Percentiles rank a stretch among this genome's conserved stretches.
These are phyloP conservation scores for Penicillium cataractarum DNA, from an alignment of 495 filamentous ascomycete species.

Conservation along the genomic window DNA sequence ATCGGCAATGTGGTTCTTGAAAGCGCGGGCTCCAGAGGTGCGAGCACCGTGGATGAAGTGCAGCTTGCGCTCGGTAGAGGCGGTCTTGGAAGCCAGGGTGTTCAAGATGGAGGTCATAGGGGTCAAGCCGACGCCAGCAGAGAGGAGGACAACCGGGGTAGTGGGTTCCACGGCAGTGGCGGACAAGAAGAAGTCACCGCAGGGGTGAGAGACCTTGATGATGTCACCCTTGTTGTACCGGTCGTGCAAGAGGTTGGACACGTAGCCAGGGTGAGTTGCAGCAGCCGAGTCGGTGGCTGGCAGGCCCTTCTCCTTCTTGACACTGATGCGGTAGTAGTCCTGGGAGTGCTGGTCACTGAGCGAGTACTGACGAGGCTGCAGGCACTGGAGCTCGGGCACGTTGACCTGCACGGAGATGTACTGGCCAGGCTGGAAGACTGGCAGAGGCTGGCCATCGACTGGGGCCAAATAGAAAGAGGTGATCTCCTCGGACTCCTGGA, in stretches of 20 bases:
- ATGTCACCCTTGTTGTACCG: slow-evolving; percentile 59
- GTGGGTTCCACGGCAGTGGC: slow-evolving; percentile 17
- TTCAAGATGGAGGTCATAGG: slow-evolving; percentile 71
- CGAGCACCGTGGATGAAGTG: slow-evolving; percentile 67
- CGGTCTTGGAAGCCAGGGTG: slow-evolving; percentile 45
- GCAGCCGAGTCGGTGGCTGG: slow-evolving; percentile 44
- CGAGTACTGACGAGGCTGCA: slow-evolving; percentile 74
- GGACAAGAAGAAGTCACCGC: slow-evolving; percentile 70
- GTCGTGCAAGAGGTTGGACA: slow-evolving; percentile 73
- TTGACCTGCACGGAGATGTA: slow-evolving; percentile 65
- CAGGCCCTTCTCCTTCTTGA: slow-evolving; percentile 66
- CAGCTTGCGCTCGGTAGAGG: slow-evolving; percentile 46
- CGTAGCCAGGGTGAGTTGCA: slow-evolving; percentile 58
- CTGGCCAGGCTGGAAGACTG: slow-evolving; percentile 67
- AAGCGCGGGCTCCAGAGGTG: slow-evolving; percentile 42
- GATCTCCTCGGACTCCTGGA: slow-evolving; percentile 65
- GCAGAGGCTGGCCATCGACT: slow-evolving; percentile 62
- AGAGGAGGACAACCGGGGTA: slow-evolving; percentile 65
- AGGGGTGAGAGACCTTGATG: slow-evolving; percentile 67
- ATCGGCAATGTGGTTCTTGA: slow-evolving; percentile 50
- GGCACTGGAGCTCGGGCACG: slow-evolving; percentile 59
- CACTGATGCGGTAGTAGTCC: slow-evolving; percentile 69
- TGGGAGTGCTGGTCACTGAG: slow-evolving; percentile 62
- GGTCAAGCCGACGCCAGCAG: slow-evolving; percentile 71
- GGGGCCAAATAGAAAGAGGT: slow-evolving; percentile 73